Evolutionary conservation across 148 eudicot species (phyloP).

Genomic region (Vaccinium macrocarpon): DNA sequence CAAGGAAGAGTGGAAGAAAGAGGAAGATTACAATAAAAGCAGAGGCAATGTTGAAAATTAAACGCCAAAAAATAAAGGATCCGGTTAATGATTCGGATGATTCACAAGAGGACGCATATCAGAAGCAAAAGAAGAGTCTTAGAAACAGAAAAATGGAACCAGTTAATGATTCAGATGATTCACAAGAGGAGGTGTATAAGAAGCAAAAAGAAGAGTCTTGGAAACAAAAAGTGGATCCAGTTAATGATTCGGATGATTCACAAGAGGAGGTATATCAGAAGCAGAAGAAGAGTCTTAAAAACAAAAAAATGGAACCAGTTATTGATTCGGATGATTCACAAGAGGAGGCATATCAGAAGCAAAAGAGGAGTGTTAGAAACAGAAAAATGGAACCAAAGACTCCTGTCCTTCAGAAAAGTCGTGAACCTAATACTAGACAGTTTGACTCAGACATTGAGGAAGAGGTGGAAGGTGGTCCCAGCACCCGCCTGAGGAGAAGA

Average conservation of each 20-base stretch:
- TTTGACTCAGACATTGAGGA: slow-evolving; percentile 36
- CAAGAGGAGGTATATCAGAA: slow-evolving; percentile 26
- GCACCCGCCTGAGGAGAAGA: slow-evolving; percentile 75
- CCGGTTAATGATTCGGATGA: slow-evolving; percentile 26
- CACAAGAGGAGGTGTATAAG: slow-evolving; percentile 26
- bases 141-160: slow-evolving; percentile 9
- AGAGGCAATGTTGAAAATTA: slow-evolving; percentile 33
- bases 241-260: slow-evolving; percentile 9
- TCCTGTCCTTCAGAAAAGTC: slow-evolving; percentile 23
- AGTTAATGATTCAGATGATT: slow-evolving; percentile 14
- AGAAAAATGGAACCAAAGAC: slow-evolving; percentile 30
- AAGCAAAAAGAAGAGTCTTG: slow-evolving; percentile 36
- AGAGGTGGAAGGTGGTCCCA: slow-evolving; percentile 66
- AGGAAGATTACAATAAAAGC: slow-evolving; percentile 45
- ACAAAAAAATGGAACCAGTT: slow-evolving; percentile 14
- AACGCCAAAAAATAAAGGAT: slow-evolving; percentile 35
- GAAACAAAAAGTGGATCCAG: slow-evolving; percentile 28
- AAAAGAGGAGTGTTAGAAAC: slow-evolving; percentile 42
- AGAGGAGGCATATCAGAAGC: slow-evolving; percentile 28
- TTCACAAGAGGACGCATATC: background rate
- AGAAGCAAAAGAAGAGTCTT: background rate
- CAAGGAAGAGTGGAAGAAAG: slow-evolving; percentile 43
- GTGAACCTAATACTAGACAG: slow-evolving; percentile 25
- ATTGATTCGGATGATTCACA: background rate
- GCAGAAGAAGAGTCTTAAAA: slow-evolving; percentile 41